phyloP scores from a whole-genome alignment of 257 asterid genomes.

The Mitragyna speciosa region DNA sequence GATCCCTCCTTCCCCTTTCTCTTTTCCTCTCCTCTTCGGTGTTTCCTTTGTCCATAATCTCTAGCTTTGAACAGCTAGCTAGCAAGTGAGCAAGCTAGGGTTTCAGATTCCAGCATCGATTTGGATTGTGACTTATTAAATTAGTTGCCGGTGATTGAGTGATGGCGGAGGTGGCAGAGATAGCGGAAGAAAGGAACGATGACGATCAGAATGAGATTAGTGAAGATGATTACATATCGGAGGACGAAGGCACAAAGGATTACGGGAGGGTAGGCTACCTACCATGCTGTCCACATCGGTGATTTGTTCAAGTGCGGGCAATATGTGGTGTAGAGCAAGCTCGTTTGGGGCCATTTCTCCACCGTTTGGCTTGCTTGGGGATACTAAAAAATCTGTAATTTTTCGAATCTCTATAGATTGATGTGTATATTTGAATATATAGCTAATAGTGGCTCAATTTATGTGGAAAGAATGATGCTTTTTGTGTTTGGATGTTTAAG shows the following conservation, averaged over 20 bases:
- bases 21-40: too few species aligned
- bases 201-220: conserved; percentile 72
- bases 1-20: too few species aligned
- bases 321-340: conserved; percentile 89
- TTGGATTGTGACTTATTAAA: background rate
- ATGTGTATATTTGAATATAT: too few species aligned
- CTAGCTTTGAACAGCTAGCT: too few species aligned
- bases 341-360: conserved; percentile 99
- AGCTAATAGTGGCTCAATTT: too few species aligned
- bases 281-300: conserved; percentile 89
- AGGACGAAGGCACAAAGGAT: conserved; percentile 97
- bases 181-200: conserved; percentile 50
- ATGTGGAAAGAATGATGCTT: too few species aligned
- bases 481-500: background rate
- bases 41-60: too few species aligned
- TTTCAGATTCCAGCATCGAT: background rate
- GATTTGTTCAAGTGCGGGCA: conserved; percentile 82
- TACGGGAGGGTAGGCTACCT: conserved; percentile 92
- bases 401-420: background rate
- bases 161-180: too few species aligned
- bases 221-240: conserved; percentile 82
- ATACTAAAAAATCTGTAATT: conserved; percentile 65
- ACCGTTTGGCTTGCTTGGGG: conserved; percentile 99
- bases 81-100: conserved; percentile 18
- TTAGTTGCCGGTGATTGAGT: conserved; percentile 19